Evolutionary conservation across 2,329 filamentous ascomycete species (phyloP), one percentile per base, ranked within the genome.

Genomic region (Cyphellophora europaea): DNA sequence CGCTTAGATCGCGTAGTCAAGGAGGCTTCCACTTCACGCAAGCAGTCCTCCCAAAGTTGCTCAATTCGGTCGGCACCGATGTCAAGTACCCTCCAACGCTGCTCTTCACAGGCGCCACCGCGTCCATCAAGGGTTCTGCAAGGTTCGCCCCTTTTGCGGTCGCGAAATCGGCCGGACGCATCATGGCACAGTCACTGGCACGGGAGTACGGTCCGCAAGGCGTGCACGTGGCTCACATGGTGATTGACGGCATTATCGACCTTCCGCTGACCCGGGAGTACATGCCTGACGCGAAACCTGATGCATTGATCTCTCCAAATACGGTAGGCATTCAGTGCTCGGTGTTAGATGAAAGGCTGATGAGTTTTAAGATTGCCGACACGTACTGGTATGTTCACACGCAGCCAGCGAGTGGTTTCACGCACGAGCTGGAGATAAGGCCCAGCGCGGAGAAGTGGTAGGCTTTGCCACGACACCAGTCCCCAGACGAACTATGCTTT

Each of bases 211-310:
- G 81, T 0, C 85, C 86, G 0, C 67, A 83, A 55, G 87, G 87
- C 2, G 72, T 93, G 1, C 86, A 93, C 55, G 79, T 93, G 1
- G 74, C 80, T 0, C 83, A 91, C 59, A 76, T 79, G 3, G 75
- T 93, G 40, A 78, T 91, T 35, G 86, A 93, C 52, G 86, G 85
- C 0, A 70, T 83, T 1, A 93, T 93, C 55, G 82, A 93, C 54
- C 86, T 82, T 35, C 82, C 82, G 0, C 15, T n/a, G n/a, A 52
- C 58, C 38, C 71, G 66, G 5, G 67, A 62, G 49, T 65, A 65
- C 41, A 69, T 61, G 53, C 50, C 68, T 44, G 66, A 69, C 21
- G 49, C 59, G 36, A 56, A 58, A 3, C 53, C 63, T 0, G 69
- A 72, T 50, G 64, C 63, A 0, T 71, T 71, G 52, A 62, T 72